These are phyloP conservation scores for Metarhizium album DNA, from an alignment of 2,329 filamentous ascomycete species.

Conservation along the genomic window DNA sequence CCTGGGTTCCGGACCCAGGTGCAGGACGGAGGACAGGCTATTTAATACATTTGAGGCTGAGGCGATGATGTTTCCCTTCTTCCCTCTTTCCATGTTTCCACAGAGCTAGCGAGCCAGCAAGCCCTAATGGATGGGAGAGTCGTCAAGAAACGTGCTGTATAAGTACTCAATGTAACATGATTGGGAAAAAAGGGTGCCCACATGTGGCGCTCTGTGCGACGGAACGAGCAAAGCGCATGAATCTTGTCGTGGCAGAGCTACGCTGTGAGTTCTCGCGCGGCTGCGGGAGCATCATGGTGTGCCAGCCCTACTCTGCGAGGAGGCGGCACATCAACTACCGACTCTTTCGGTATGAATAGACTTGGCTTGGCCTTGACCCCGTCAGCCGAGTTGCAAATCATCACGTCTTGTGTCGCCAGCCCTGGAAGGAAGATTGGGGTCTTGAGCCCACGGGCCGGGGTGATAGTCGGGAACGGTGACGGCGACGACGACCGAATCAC, in stretches of 20 bases:
- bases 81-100: too few species aligned
- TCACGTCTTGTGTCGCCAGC: neutral
- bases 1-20: too few species aligned
- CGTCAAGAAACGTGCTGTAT: too few species aligned
- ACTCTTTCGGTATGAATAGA: neutral
- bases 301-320: neutral
- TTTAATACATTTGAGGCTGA: too few species aligned
- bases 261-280: neutral
- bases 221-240: neutral
- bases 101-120: too few species aligned
- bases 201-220: too few species aligned
- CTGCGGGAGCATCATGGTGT: neutral
- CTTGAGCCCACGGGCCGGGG: neutral
- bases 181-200: too few species aligned
- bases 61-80: too few species aligned
- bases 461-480: neutral
- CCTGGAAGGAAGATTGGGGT: neutral
- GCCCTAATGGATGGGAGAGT: too few species aligned
- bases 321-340: neutral
- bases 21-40: too few species aligned
- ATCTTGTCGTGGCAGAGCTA: neutral
- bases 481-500: neutral
- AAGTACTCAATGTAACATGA: too few species aligned
- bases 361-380: neutral
- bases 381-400: neutral